phyloP scores from a whole-genome alignment of 2,329 filamentous ascomycete genomes.

The Fonsecaea erecta region DNA sequence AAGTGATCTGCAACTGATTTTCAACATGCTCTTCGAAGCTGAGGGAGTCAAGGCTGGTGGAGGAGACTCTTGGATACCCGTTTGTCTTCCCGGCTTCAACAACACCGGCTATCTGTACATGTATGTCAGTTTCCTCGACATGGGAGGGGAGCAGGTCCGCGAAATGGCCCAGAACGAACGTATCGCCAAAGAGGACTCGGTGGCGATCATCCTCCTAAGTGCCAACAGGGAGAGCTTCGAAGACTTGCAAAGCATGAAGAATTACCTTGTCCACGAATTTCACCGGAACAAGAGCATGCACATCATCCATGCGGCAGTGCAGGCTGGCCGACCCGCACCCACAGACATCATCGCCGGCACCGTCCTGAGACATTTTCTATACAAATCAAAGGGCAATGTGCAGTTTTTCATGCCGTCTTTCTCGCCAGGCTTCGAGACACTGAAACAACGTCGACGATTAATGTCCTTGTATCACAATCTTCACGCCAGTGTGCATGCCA shows the following conservation, averaged over 20 bases:
- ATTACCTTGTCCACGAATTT: conserved; percentile 69
- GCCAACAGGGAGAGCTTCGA: conserved; percentile 93
- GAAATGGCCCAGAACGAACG: conserved; percentile 47
- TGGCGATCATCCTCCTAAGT: conserved; percentile 92
- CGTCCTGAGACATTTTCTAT: conserved; percentile 86
- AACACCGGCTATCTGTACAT: conserved; percentile 96
- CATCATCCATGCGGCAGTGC: conserved; percentile 73
- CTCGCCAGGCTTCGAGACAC: conserved; percentile 64
- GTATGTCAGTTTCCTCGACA: conserved; percentile 94
- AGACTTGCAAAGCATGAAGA: conserved; percentile 74
- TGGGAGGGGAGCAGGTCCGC: conserved; percentile 55
- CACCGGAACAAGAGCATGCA: conserved; percentile 75
- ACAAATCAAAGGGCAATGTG: conserved; percentile 92
- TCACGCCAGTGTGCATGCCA: conserved; percentile 82
- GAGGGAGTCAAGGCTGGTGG: conserved; percentile 86
- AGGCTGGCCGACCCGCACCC: conserved; percentile 70
- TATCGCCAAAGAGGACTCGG: conserved; percentile 64
- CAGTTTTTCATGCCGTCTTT: conserved; percentile 93
- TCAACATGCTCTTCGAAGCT: conserved; percentile 99
- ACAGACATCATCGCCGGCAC: conserved; percentile 79
- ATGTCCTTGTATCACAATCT: conserved; percentile 84
- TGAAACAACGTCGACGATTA: conserved; percentile 53
- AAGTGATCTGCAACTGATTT: conserved; percentile 92
- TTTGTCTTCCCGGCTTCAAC: conserved; percentile 96
- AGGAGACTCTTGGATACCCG: conserved; percentile 97